Conservation (phyloP, 2,329 filamentous ascomycete genomes). For the Elsinoe batatas region DNA sequence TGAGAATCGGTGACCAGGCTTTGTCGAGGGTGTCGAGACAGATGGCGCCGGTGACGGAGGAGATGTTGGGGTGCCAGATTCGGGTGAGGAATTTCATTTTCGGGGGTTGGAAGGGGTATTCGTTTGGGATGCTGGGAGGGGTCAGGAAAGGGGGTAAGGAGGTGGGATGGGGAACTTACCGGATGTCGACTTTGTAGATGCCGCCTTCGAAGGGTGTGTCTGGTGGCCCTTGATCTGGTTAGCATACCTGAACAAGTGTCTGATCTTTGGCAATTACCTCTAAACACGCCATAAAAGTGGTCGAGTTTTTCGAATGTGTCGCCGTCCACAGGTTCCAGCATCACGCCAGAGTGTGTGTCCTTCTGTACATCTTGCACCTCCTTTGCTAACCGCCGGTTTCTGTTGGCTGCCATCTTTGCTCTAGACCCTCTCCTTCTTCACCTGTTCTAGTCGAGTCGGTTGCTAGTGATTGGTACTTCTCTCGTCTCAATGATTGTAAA, state of each 20-base stretch:
- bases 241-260: not conserved
- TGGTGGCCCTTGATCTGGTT: conserved; percentile 45
- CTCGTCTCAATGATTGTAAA: too few relatives aligned
- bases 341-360: conserved; percentile 69
- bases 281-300: conserved; percentile 73
- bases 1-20: conserved; percentile 92
- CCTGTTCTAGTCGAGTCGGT: not conserved
- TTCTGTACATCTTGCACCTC: conserved; percentile 65
- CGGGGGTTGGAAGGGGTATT: conserved; percentile 90
- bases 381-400: conserved; percentile 56
- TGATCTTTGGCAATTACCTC: conserved; percentile 36
- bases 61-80: conserved; percentile 96
- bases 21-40: conserved; percentile 85
- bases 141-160: conserved; percentile 32
- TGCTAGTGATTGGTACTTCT: too few relatives aligned
- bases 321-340: conserved; percentile 44
- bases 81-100: conserved; percentile 85
- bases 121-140: conserved; percentile 53
- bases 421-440: not conserved
- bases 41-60: conserved; percentile 88
- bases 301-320: conserved; percentile 45
- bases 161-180: conserved; percentile 19
- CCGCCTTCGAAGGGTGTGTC: conserved; percentile 91
- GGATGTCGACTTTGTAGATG: conserved; percentile 71
- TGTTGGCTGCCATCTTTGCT: conserved; percentile 43